Evolutionary conservation across 768 basidiomycete genomes (phyloP).

Genomic region (Hericium rajendrae): DNA sequence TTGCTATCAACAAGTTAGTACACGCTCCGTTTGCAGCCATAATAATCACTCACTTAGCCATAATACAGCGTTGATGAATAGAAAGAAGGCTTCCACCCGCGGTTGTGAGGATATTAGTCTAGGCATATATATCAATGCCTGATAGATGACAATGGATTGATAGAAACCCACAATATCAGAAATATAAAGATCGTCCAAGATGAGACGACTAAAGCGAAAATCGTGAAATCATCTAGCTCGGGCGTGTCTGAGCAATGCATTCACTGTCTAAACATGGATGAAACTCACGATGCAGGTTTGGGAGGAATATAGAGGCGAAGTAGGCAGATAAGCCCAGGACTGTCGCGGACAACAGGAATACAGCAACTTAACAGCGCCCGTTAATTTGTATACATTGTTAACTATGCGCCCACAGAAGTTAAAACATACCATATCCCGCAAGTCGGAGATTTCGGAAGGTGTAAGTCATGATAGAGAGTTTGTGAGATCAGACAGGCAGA

Average conservation of each 20-base stretch:
- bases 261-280: background rate
- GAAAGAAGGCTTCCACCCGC: slow-evolving; percentile 6
- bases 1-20: background rate
- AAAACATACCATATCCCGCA: slow-evolving; percentile 20
- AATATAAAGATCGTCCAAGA: slow-evolving; percentile 14
- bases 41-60: slow-evolving; percentile 10
- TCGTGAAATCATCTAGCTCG: slow-evolving; percentile 13
- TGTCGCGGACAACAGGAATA: slow-evolving; percentile 32
- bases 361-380: slow-evolving; percentile 19
- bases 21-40: background rate
- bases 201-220: slow-evolving; percentile 10
- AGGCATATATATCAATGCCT: background rate
- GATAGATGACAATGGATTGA: background rate
- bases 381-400: too few species aligned
- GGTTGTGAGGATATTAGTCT: slow-evolving; percentile 10
- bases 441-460: slow-evolving; percentile 25
- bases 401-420: background rate
- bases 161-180: slow-evolving; percentile 7
- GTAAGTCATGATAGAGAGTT: slow-evolving; percentile 19
- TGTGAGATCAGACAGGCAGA: background rate
- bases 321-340: slow-evolving; percentile 64
- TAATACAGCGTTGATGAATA: slow-evolving; percentile 10
- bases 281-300: slow-evolving; percentile 48
- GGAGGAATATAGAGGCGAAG: slow-evolving; percentile 59
- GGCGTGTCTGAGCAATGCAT: background rate